phyloP scores from a whole-genome alignment of 805 yeast species.

The Candida boidinii region DNA sequence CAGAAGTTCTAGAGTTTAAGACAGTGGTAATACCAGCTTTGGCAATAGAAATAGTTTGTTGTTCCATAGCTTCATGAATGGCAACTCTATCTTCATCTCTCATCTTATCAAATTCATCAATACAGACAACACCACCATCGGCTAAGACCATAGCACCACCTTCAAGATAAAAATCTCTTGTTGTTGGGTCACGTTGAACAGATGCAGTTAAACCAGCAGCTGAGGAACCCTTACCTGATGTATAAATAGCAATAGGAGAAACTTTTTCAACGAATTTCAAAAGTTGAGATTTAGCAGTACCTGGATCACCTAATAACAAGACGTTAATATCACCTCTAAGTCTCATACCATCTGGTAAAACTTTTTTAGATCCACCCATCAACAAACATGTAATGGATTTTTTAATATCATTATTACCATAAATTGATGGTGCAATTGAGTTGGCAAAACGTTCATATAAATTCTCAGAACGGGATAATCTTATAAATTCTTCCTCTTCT shows the following conservation, averaged over 20 bases:
- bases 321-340: constrained; percentile 97
- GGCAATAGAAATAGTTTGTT: constrained; percentile 95
- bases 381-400: constrained; percentile 86
- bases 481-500: constrained; percentile 87
- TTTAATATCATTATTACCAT: constrained; percentile 88
- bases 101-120: constrained; percentile 98
- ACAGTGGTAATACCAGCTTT: constrained; percentile 98
- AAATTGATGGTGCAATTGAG: constrained; percentile 95
- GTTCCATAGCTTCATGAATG: constrained; percentile 98
- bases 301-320: constrained; percentile 92
- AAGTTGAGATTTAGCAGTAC: constrained; percentile 96
- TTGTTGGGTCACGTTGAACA: constrained; percentile 88
- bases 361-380: constrained; percentile 89
- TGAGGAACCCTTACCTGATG: constrained; percentile 98
- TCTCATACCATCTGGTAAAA: constrained; percentile 93
- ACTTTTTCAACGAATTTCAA: constrained; percentile 92
- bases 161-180: constrained; percentile 87
- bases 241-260: constrained; percentile 89
- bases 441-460: constrained; percentile 77
- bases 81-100: constrained; percentile 90
- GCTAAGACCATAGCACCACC: constrained; percentile 94
- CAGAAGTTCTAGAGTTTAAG: constrained; percentile 90
- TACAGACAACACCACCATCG: constrained; percentile 98
- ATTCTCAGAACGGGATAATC: constrained; percentile 73
- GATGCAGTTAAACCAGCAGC: constrained; percentile 99